Conservation (phyloP, 441 rosid species). For the Capsella rubella region DNA sequence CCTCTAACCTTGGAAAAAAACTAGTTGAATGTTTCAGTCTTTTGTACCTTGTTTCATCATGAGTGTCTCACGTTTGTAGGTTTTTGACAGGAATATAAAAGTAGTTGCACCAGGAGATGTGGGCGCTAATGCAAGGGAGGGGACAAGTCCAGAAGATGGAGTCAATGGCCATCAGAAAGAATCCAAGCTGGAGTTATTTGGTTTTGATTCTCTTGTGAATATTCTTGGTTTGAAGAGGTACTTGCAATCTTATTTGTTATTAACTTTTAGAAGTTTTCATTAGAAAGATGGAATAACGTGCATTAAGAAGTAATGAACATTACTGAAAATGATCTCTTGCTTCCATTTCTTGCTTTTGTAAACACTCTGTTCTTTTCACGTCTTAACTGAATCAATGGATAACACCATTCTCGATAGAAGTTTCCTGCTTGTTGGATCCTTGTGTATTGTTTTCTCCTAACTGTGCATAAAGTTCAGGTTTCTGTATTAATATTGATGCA, state of each 20-base stretch:
- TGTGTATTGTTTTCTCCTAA: slow-evolving; percentile 3
- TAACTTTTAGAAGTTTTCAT: neutral
- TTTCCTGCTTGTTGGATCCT: slow-evolving; percentile 25
- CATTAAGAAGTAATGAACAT: slow-evolving; percentile 5
- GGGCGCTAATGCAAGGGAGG: slow-evolving; percentile 52
- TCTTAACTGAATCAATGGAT: slow-evolving; percentile 18
- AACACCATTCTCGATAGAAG: neutral
- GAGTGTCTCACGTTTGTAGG: slow-evolving; percentile 42
- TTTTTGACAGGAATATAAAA: slow-evolving; percentile 64
- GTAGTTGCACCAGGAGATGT: slow-evolving; percentile 49
- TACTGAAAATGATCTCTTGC: slow-evolving; percentile 30
- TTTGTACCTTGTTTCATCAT: slow-evolving; percentile 8
- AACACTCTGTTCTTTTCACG: neutral
- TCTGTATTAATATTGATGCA: neutral
- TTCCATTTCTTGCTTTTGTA: neutral
- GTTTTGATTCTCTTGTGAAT: slow-evolving; percentile 98
- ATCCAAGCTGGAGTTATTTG: slow-evolving; percentile 91
- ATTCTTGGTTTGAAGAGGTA: slow-evolving; percentile 99
- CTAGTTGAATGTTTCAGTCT: slow-evolving; percentile 15
- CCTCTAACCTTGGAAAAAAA: slow-evolving; percentile 7
- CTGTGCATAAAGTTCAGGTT: slow-evolving; percentile 8
- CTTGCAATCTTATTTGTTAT: slow-evolving; percentile 18
- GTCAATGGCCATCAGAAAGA: slow-evolving; percentile 65
- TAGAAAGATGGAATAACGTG: slow-evolving; percentile 16
- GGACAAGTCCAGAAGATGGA: slow-evolving; percentile 54